Conservation (phyloP, 2,329 filamentous ascomycete genomes). For the Mycosphaerella arachidis region DNA sequence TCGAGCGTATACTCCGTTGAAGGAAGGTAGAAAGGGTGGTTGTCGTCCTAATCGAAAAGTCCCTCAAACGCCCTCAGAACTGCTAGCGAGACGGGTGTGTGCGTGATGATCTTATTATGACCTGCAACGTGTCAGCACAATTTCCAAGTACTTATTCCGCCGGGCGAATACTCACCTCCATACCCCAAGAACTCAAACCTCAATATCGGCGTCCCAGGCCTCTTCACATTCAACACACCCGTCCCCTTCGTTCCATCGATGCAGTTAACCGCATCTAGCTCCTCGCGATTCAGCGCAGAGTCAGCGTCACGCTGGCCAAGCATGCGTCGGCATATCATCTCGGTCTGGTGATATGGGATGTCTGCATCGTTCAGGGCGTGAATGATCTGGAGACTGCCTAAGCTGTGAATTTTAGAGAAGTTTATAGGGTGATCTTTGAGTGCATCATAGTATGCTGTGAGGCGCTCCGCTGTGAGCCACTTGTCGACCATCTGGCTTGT, state of each 20-base stretch:
- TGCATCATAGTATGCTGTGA: slow-evolving; percentile 59
- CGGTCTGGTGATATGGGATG: slow-evolving; percentile 70
- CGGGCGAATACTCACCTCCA: slow-evolving; percentile 35
- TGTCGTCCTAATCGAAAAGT: slow-evolving; percentile 11
- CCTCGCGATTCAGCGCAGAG: slow-evolving; percentile 27
- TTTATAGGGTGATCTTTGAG: slow-evolving; percentile 42
- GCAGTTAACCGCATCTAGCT: slow-evolving; percentile 23
- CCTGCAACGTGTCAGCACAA: slow-evolving; percentile 40
- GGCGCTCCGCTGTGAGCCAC: slow-evolving; percentile 69
- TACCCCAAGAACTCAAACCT: slow-evolving; percentile 42
- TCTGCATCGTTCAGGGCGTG: slow-evolving; percentile 79
- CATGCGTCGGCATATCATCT: slow-evolving; percentile 58
- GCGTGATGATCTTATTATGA: slow-evolving; percentile 66
- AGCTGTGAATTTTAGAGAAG: no score
- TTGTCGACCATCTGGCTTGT: slow-evolving; percentile 66
- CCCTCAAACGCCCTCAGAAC: slow-evolving; percentile 61
- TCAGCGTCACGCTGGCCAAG: slow-evolving; percentile 46
- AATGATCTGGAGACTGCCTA: slow-evolving; percentile 64
- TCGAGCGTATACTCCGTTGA: no score
- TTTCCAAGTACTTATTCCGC: not conserved
- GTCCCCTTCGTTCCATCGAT: slow-evolving; percentile 31
- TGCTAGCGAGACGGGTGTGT: slow-evolving; percentile 59
- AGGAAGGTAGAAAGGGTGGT: no score
- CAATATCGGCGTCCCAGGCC: slow-evolving; percentile 29
- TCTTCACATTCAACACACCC: slow-evolving; percentile 19